A percentile compares a stretch with the other conserved stretches of the same genome.
phyloP scores from a whole-genome alignment of 2,329 filamentous ascomycete species.

The Rhinocladiella similis region DNA sequence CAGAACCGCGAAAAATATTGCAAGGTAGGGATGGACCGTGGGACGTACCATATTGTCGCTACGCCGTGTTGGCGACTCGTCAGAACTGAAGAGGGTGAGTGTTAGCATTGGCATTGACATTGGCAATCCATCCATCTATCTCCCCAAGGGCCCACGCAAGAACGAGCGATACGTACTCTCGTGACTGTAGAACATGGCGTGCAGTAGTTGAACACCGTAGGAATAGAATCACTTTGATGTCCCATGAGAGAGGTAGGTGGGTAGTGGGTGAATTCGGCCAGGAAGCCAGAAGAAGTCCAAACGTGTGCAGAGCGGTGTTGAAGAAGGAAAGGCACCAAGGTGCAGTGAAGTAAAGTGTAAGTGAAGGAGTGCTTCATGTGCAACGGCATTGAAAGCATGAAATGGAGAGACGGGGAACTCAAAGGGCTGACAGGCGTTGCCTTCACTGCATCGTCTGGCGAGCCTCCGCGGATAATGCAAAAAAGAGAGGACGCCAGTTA shows the following conservation, averaged over 20 bases:
- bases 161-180: slow-evolving; percentile 65
- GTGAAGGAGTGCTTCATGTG: too few relatives aligned
- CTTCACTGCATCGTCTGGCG: too few relatives aligned
- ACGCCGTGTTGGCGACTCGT: slow-evolving; percentile 87
- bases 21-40: neutral
- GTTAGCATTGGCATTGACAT: slow-evolving; percentile 26
- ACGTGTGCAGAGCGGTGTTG: neutral
- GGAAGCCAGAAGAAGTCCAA: neutral
- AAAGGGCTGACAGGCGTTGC: too few relatives aligned
- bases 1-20: neutral
- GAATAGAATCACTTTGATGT: neutral
- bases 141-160: neutral
- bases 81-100: slow-evolving; percentile 57
- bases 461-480: too few relatives aligned
- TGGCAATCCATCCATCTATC: too few relatives aligned
- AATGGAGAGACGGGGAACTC: too few relatives aligned
- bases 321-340: too few relatives aligned
- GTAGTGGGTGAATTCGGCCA: neutral
- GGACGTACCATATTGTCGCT: slow-evolving; percentile 80
- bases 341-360: neutral
- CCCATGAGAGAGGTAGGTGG: neutral
- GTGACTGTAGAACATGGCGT: slow-evolving; percentile 87
- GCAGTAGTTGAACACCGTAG: neutral
- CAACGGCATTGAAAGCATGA: too few relatives aligned
- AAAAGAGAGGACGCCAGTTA: too few relatives aligned